Base-by-base conservation (phyloP, 1,284 basidiomycete species). In the Sanguinoderma infundibulare region DNA sequence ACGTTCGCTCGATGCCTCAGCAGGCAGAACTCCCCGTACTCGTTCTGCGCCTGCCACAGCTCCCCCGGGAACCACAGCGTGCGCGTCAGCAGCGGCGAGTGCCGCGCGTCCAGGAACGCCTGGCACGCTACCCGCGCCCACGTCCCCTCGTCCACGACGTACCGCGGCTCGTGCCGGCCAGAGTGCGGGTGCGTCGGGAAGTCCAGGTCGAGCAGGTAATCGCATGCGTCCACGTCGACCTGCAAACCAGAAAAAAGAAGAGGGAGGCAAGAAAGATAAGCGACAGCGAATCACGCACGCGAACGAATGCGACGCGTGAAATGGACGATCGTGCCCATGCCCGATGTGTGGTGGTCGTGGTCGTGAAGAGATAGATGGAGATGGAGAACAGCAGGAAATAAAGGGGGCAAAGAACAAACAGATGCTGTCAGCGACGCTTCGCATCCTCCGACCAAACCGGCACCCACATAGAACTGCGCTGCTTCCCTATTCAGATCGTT, bases 401-500 rank as follows among this genome's bases (percentile, higher is more conserved):
- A 32, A 51, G 34, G 12, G 49, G 32, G 7, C 20, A 12, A 32
- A 51, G 32, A 35, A 34, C 22, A 32, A 60, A 54, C 55, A 54
- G 53, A 65, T 56, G 53, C 57, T 57, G 64, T 65, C 61, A 65
- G 64, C 49, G 34, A 32, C 22, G 42, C 60, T 62, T 53, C 44
- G 39, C 42, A 42, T 28, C 55, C 52, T 51, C 35, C 26, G 55
- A 55, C 34, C 44, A 52, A 51, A 53, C 46, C 62, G 55, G 55
- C 39, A 83, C 91, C 74, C 72, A 97, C 97, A 77, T 95, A 97
- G 63, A 90, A 89, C 55, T 88, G 87, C 0, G 75, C 70, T 69
- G 93, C 92, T 71, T 96, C 92, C 67, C 80, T 78, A 77, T 99
- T 99, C 57, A 92, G 75, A 70, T 98, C 95, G 75, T 99, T 99